A percentile compares a stretch with the other conserved stretches of the same genome.
phyloP scores from a whole-genome alignment of 2,329 filamentous ascomycete genomes.

The Monilinia laxa region DNA sequence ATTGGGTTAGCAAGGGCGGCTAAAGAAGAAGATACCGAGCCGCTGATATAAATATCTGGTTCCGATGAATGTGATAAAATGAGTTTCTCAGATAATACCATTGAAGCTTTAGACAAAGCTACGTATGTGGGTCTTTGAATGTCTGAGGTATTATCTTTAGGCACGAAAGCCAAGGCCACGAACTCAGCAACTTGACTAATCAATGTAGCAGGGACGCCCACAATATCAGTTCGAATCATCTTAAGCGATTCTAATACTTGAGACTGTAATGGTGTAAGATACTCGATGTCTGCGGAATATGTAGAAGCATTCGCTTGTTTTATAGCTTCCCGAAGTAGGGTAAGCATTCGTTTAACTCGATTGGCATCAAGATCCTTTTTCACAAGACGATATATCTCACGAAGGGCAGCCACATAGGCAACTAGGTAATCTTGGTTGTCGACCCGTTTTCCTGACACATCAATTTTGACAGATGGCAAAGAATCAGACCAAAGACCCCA shows the following conservation, averaged over 20 bases:
- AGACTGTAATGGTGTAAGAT: conserved; percentile 69
- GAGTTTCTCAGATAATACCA: conserved; percentile 65
- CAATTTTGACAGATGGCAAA: conserved; percentile 53
- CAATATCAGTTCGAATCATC: conserved; percentile 64
- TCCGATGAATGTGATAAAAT: conserved; percentile 60
- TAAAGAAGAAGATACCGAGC: conserved; percentile 64
- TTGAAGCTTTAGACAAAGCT: conserved; percentile 80
- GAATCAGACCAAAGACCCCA: conserved; percentile 71
- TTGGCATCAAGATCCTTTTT: conserved; percentile 61
- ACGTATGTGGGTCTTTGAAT: conserved; percentile 73
- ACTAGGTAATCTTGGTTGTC: conserved; percentile 80
- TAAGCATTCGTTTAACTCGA: conserved; percentile 66
- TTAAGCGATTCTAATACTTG: conserved; percentile 67
- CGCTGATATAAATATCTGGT: conserved; percentile 66
- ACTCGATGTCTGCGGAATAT: conserved; percentile 72
- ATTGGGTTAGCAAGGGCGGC: conserved; percentile 69
- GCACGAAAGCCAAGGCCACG: conserved; percentile 64
- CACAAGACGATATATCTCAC: conserved; percentile 76
- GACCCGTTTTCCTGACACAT: conserved; percentile 46
- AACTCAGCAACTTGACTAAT: conserved; percentile 69
- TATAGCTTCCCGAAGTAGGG: conserved; percentile 68
- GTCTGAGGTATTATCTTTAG: conserved; percentile 40
- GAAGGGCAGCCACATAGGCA: conserved; percentile 76
- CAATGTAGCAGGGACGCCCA: conserved; percentile 65
- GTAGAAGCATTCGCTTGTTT: conserved; percentile 65